These are phyloP conservation scores for Linnemannia elongata DNA, from an alignment of 192 early-diverging fungal species.

Conservation along the genomic window DNA sequence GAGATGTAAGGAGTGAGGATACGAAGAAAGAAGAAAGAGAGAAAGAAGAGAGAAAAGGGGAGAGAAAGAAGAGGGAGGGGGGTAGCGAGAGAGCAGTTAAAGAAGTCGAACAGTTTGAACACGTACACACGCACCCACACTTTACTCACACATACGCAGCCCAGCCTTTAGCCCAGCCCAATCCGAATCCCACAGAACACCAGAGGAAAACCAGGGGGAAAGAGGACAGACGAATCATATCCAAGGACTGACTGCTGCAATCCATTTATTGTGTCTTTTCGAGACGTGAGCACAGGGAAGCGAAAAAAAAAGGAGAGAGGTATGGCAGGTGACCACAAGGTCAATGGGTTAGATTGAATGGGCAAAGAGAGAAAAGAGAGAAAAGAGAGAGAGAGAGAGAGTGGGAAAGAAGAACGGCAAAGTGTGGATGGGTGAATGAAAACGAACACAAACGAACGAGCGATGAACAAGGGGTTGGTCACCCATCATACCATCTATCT, in stretches of 20 bases:
- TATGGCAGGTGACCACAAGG: neutral
- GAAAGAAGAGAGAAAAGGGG: neutral
- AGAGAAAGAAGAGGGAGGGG: no score
- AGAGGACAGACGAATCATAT: neutral
- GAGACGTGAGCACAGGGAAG: neutral
- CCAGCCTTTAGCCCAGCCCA: neutral
- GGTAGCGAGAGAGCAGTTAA: neutral
- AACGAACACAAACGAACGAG: neutral
- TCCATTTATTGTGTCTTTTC: neutral
- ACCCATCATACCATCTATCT: no score
- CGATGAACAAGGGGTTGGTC: neutral
- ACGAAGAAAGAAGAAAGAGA: neutral
- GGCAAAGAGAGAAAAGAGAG: no score
- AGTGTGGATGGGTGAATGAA: neutral
- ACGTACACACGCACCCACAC: neutral
- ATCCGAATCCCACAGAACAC: neutral
- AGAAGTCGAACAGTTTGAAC: neutral
- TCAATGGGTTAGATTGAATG: neutral
- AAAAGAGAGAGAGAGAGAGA: slow-evolving; percentile 20
- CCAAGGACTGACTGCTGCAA: neutral
- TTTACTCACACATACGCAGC: no score
- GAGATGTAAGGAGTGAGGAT: neutral
- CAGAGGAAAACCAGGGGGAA: neutral
- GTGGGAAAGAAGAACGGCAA: slow-evolving; percentile 8
- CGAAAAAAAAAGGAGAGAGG: neutral